A percentile compares a stretch with the other conserved stretches of the same genome.
Evolutionary conservation across 2,329 filamentous ascomycete species (phyloP).

Genomic region (Fusarium odoratissimum): DNA sequence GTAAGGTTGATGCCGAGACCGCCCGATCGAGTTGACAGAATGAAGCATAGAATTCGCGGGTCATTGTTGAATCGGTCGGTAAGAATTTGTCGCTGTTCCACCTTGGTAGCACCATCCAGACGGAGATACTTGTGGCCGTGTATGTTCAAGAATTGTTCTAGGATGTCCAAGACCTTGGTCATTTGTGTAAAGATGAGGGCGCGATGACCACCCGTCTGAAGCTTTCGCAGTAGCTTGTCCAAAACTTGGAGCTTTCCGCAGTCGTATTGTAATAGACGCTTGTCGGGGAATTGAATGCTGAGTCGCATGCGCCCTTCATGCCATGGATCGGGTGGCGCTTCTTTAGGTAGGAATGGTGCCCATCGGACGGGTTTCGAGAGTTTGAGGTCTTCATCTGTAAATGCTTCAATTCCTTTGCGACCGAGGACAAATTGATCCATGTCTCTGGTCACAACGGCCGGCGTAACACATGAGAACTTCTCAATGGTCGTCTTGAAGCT

Average conservation of each 20-base stretch:
- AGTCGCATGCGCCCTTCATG: constrained; percentile 93
- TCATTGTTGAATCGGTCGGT: constrained; percentile 98
- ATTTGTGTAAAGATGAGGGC: constrained; percentile 99
- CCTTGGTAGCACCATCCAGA: constrained; percentile 94
- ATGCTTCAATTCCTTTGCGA: constrained; percentile 65
- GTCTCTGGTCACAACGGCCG: constrained; percentile 85
- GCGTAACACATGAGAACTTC: constrained; percentile 93
- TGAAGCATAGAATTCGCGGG: constrained; percentile 91
- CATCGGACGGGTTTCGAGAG: constrained; percentile 67
- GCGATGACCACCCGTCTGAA: constrained; percentile 91
- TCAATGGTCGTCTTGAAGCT: constrained; percentile 80
- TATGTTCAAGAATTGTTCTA: constrained; percentile 98
- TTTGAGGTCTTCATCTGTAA: constrained; percentile 67
- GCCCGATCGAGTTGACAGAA: constrained; percentile 92
- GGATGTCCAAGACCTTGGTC: constrained; percentile 97
- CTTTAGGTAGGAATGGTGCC: constrained; percentile 67
- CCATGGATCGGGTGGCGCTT: constrained; percentile 79
- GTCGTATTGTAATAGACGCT: constrained; percentile 94
- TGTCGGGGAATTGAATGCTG: constrained; percentile 97
- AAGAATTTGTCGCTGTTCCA: constrained; percentile 93
- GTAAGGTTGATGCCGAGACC: constrained; percentile 97
- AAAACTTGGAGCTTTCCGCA: constrained; percentile 95
- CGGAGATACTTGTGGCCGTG: constrained; percentile 97
- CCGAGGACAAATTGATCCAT: constrained; percentile 76
- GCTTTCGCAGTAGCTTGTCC: constrained; percentile 83